Evolutionary conservation across 108 stramenopile species (phyloP), one percentile per base, ranked within the genome.

Genomic region (Bacterosira constricta): DNA sequence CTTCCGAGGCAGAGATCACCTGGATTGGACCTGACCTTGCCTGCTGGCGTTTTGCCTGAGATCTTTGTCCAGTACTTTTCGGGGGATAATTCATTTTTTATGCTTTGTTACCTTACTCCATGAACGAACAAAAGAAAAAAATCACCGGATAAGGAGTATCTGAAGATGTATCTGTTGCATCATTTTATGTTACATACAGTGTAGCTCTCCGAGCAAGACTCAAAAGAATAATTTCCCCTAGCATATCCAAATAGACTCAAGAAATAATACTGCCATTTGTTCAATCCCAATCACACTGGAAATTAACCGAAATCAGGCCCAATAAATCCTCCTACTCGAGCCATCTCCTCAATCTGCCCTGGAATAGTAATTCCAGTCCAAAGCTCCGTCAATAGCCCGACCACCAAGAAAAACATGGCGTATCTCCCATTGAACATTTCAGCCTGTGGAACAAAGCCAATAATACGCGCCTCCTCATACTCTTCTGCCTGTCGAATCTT

Each of bases 321-420:
- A 69, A 97, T 87, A 55, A 97, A 84, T 35, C 95, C 95, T 35
- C 83, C 84, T 53, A 96, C 84, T 53, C 94, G 87, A 52, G 92
- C 79, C 90, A 97, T 87, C 68, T 94, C 92, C 69, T 94, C 95
- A 46, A 96, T 88, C 82, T 97, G 97, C 51, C 92, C 94, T 13
- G 94, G 94, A 62, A 97, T 82, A 64, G 71, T 85, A 53, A 95
- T 80, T 47, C 95, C 95, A 36, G 97, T 97, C 92, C 94, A 96
- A 23, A 63, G 69, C 80, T 97, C 97, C 37, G 95, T 97, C 82
- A 96, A 85, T 31, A 97, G 81, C 30, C 97, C 97, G 37, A 94
- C 94, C 30, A 83, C 87, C 56, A 97, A 63, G 66, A 95, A 95
- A 79, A 97, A 96, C 97, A 97, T 97, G 51, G 97, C 97, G 49